Evolutionary conservation across 805 yeast genomes (phyloP), one percentile per base, ranked within the genome.

Genomic region (Teunomyces tritomae): DNA sequence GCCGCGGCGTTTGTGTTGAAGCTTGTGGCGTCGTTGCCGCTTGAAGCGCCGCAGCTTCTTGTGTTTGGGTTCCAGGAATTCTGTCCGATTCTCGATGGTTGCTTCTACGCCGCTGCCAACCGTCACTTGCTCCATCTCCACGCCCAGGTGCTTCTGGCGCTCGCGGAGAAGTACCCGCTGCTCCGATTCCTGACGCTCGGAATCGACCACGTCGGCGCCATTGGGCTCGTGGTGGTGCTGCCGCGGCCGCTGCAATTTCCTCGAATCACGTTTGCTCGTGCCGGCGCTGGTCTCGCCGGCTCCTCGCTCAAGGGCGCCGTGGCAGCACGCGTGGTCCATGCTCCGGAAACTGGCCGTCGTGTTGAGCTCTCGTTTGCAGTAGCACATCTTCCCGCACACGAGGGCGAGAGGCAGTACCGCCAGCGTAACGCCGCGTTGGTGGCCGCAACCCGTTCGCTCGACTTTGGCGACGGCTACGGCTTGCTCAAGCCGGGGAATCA

Each of bases 301-400:
- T 81, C 92, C 0, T 79, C 83, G 46, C 61, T 87, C 57, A 91
- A 91, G 62, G 96, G 96, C 0, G 91, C 83, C 46, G 32, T n/a
- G 29, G 33, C 33, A 7, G 14, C 13, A 1, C 71, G 69, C 44
- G 37, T 50, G 8, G 60, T 65, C 3, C 43, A 45, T 5, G 56
- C 59, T 5, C 57, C 58, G 2, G 54, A 50, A 10, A 14, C 56
- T 1, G 44, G 45, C 3, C 53, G 52, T 1, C 50, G 52, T 3
- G 65, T 63, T 0, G 77, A 70, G 37, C 68, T 82, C 49, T 84
- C 94, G 0, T 81, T 89, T 67, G 83, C 85, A 2, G 68, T 75
- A 34, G 79, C 84, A 3, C 98, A 91, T 69, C 65, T 91, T 43
- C 77, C 83, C 28, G 97, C 98, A 0, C 79, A 80, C 55, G 96